Conservation (phyloP, 306 rosid genomes). For the Prunus mume region DNA sequence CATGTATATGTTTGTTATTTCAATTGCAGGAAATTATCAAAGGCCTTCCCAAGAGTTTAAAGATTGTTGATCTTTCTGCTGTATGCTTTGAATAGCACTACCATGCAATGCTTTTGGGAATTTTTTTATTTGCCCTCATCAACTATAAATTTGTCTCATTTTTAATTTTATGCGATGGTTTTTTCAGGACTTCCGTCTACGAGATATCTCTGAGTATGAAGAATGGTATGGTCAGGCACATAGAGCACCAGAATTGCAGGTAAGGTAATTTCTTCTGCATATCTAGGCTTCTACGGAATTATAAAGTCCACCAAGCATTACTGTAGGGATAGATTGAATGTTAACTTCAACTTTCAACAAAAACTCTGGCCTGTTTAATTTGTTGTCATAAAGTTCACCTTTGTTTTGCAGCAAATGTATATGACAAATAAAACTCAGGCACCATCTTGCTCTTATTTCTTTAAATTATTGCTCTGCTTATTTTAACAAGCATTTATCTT, state of each 20-base stretch:
- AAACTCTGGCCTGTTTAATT: background rate
- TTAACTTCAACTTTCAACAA: background rate
- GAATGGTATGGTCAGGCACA: slow-evolving; percentile 96
- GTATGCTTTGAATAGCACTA: slow-evolving; percentile 43
- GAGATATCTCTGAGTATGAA: slow-evolving; percentile 76
- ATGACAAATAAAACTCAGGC: background rate
- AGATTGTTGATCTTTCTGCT: slow-evolving; percentile 98
- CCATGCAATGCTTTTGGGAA: background rate
- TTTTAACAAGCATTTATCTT: slow-evolving; percentile 24
- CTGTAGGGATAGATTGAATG: background rate
- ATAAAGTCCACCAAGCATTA: background rate
- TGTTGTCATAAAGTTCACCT: background rate
- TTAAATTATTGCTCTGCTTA: background rate
- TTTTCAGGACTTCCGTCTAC: slow-evolving; percentile 82
- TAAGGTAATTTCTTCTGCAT: slow-evolving; percentile 18
- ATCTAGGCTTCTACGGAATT: background rate
- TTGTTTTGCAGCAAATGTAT: background rate
- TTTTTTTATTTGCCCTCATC: background rate
- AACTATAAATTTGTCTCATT: slow-evolving; percentile 1
- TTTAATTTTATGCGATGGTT: slow-evolving; percentile 20
- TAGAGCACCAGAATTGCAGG: slow-evolving; percentile 84
- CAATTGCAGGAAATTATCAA: slow-evolving; percentile 77
- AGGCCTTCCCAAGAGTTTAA: slow-evolving; percentile 77
- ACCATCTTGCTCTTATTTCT: background rate
- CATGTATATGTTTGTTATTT: slow-evolving; percentile 9